Evolutionary conservation across 495 filamentous ascomycete genomes (phyloP), one percentile per base, ranked within the genome.

Genomic region (Chaetomium cochliodes): DNA sequence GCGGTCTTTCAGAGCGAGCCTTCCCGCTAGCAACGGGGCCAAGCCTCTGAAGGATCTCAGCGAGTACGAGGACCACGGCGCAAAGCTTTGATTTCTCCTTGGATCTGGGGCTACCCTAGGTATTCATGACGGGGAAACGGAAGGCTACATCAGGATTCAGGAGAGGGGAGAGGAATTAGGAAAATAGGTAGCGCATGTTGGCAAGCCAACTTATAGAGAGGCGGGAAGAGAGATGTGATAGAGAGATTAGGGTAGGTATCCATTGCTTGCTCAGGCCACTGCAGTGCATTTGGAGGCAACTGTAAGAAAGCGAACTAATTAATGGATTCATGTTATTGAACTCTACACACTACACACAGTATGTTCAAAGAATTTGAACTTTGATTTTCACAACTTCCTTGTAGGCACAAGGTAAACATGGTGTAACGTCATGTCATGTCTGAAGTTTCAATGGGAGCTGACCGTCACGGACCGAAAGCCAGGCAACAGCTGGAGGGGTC

Each of bases 51-150:
- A 79, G 60, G 86, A 92, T 70, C 78, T 97, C 55, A 89, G 79
- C 66, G 90, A 91, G 63, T 96, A 89, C 71, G 90, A 93, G 75
- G 92, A 96, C 64, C 77, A 87, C 66, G 89, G 88, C 58, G 76
- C 89, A 15, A 94, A 94, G 78, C 84, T 94, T 20, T 73, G 49
- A 25, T 20, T 6, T 5, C 9, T 6, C 6, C 33, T 8, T 12
- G 8, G 18, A 11, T 18, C 33, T 3, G 5, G 33, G 26, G 33
- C 0, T 33, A 33, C 30, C 30, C 33, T 37, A 37, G 9, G 12
- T 5, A 47, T 47, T 20, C 25, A 46, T 58, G 55, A 33, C 9
- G 42, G 26, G 18, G 1, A 41, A 23, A 42, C 42, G 49, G 4
- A 6, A 18, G 12, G 18, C 18, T 22, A 0, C 5, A 22, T 42